These are phyloP conservation scores for Plectosphaerella plurivora DNA, from an alignment of 2,329 filamentous ascomycete genomes.

Conservation along the genomic window DNA sequence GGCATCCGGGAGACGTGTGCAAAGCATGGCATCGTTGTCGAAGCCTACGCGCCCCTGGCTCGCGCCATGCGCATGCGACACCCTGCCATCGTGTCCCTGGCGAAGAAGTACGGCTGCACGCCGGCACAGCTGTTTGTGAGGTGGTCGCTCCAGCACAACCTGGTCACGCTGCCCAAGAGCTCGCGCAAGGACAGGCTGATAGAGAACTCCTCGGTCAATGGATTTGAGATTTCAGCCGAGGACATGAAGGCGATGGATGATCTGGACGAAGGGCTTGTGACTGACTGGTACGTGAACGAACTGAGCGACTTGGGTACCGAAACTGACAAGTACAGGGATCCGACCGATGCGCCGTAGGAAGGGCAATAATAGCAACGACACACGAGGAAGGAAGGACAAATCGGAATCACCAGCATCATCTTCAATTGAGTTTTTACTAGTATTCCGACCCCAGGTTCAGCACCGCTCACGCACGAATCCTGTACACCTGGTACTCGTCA, in stretches of 20 bases:
- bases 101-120: constrained; percentile 65
- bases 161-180: constrained; percentile 72
- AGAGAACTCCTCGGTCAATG: constrained; percentile 59
- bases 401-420: too few relatives aligned
- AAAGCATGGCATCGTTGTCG: constrained; percentile 62
- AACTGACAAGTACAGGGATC: constrained; percentile 19
- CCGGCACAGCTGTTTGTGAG: constrained; percentile 71
- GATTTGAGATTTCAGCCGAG: constrained; percentile 56
- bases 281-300: constrained; percentile 48
- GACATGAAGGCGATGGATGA: constrained; percentile 61
- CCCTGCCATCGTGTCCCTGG: constrained; percentile 54
- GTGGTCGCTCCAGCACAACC: constrained; percentile 73
- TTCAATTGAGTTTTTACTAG: too few relatives aligned
- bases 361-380: too few relatives aligned
- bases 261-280: constrained; percentile 69
- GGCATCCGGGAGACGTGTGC: constrained; percentile 64
- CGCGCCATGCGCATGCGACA: constrained; percentile 67
- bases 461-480: constrained; percentile 7
- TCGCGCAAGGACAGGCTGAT: constrained; percentile 55
- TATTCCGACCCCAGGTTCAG: too few relatives aligned
- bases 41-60: constrained; percentile 77
- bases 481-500: constrained; percentile 25
- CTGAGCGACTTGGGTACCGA: neutral
- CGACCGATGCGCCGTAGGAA: constrained; percentile 20
- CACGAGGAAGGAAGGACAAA: too few relatives aligned